These are phyloP conservation scores for Aeschynomene evenia DNA, from an alignment of 306 rosid genomes.

Conservation along the genomic window DNA sequence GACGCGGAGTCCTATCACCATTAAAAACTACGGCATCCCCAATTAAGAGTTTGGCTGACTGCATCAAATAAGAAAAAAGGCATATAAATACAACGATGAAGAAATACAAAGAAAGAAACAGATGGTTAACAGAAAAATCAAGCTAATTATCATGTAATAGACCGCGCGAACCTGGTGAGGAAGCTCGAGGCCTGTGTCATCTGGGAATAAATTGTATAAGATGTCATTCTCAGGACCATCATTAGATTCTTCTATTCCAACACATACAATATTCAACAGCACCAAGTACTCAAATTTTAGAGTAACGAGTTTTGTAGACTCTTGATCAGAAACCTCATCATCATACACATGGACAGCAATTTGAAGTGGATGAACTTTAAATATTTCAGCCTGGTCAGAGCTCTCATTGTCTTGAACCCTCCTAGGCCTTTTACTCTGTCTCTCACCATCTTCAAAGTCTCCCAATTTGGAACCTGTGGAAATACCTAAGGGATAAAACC, in stretches of 20 bases:
- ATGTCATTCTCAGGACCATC: constrained; percentile 54
- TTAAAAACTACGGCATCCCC: constrained; percentile 53
- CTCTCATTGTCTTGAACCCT: constrained; percentile 54
- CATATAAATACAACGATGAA: not conserved
- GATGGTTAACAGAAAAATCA: not conserved
- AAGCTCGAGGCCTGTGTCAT: constrained; percentile 79
- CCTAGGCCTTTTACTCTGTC: constrained; percentile 62
- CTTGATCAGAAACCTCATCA: constrained; percentile 53
- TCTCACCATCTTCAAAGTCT: constrained; percentile 59
- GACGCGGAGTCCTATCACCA: constrained; percentile 59
- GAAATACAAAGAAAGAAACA: not conserved
- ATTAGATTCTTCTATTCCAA: constrained; percentile 68
- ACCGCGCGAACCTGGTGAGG: constrained; percentile 67
- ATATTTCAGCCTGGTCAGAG: constrained; percentile 54
- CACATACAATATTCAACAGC: constrained; percentile 76
- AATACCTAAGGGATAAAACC: constrained; percentile 44
- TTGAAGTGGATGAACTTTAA: constrained; percentile 67
- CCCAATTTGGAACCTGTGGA: constrained; percentile 50
- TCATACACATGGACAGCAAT: constrained; percentile 60
- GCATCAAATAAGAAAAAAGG: constrained; percentile 27
- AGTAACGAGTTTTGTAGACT: constrained; percentile 53
- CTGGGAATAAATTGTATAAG: constrained; percentile 77
- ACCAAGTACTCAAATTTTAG: constrained; percentile 65
- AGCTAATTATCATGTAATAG: constrained; percentile 6
- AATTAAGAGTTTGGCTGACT: constrained; percentile 75